These are phyloP conservation scores for Neovahlkampfia damariscottae DNA, from an alignment of 78 protist species.

Conservation along the genomic window DNA sequence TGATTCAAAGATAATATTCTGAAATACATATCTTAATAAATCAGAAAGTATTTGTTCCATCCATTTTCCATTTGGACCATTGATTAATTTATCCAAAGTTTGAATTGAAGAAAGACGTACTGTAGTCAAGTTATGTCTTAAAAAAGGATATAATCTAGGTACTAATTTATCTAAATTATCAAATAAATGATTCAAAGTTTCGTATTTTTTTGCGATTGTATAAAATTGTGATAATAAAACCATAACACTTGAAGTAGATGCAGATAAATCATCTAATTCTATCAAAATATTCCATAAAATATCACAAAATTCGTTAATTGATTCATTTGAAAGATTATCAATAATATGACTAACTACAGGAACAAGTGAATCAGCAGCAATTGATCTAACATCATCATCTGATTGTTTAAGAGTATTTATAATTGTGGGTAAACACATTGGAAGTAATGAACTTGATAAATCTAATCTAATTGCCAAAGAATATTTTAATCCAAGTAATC, in stretches of 20 bases:
- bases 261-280: constrained; percentile 39
- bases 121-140: constrained; percentile 2
- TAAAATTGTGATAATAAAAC: constrained; percentile 7
- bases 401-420: constrained; percentile 9
- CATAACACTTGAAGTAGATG: constrained; percentile 26
- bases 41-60: background rate
- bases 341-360: constrained; percentile 1
- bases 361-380: constrained; percentile 29
- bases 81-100: background rate
- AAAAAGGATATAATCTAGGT: constrained; percentile 33
- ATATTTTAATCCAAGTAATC: constrained; percentile 44
- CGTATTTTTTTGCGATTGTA: background rate
- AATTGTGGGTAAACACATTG: background rate
- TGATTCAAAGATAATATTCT: constrained; percentile 14
- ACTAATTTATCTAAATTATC: background rate
- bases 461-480: constrained; percentile 32
- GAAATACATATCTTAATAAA: background rate
- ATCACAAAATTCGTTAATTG: too few relatives aligned
- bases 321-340: background rate
- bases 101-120: constrained; percentile 14
- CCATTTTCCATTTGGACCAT: background rate
- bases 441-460: background rate
- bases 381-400: constrained; percentile 57
- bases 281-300: constrained; percentile 27
- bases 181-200: background rate